phyloP scores from a whole-genome alignment of 2,329 filamentous ascomycete species.

The Aspergillus luchuensis region DNA sequence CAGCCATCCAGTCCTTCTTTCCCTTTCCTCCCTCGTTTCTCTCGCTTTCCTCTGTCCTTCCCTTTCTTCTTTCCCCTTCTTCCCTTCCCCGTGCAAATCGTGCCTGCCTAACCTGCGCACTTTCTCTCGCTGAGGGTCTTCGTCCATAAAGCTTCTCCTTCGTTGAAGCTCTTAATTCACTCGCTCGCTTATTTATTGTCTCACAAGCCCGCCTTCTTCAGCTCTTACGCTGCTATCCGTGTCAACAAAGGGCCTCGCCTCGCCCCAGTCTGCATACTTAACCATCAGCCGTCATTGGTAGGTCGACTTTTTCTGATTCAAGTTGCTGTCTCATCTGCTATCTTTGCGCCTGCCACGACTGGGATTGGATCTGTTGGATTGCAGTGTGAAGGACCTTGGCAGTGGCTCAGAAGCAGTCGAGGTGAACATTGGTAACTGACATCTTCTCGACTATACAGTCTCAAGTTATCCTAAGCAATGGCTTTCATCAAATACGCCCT shows the following conservation, averaged over 20 bases:
- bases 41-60: constrained; percentile 30
- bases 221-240: constrained; percentile 15
- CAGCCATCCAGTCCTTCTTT: constrained; percentile 22
- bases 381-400: not conserved
- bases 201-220: constrained; percentile 15
- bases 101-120: constrained; percentile 38
- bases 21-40: constrained; percentile 39
- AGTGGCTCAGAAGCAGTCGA: not conserved
- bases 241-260: constrained; percentile 17
- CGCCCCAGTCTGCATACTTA: constrained; percentile 15
- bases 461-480: constrained; percentile 41
- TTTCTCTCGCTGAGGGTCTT: constrained; percentile 20
- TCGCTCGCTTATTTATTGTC: constrained; percentile 33
- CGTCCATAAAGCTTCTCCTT: constrained; percentile 34
- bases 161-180: constrained; percentile 36
- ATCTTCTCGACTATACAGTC: not conserved
- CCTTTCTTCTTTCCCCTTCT: constrained; percentile 31
- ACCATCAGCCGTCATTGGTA: constrained; percentile 18
- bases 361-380: not conserved
- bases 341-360: not conserved
- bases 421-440: constrained; percentile 3
- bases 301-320: constrained; percentile 5
- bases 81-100: constrained; percentile 26
- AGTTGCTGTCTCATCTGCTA: not conserved
- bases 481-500: constrained; percentile 58